phyloP scores from a whole-genome alignment of 805 yeast genomes.

The Schizosaccharomyces osmophilus region DNA sequence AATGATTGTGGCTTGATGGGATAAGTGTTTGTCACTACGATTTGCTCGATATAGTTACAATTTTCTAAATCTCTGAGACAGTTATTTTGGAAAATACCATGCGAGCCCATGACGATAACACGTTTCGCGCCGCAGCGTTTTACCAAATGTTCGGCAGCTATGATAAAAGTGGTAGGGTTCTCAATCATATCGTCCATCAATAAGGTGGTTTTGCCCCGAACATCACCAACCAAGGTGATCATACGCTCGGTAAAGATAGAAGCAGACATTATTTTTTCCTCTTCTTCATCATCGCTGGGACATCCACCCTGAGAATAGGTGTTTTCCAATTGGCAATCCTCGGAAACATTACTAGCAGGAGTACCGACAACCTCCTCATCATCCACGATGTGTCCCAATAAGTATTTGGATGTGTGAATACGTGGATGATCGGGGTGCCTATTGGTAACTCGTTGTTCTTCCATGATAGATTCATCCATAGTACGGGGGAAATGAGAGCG shows the following conservation, averaged over 20 bases:
- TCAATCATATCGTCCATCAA: slow-evolving; percentile 94
- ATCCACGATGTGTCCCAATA: slow-evolving; percentile 89
- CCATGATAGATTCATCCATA: not conserved
- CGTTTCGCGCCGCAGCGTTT: slow-evolving; percentile 87
- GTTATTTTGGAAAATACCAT: slow-evolving; percentile 75
- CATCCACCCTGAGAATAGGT: slow-evolving; percentile 19
- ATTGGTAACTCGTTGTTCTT: not conserved
- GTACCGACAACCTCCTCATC: slow-evolving; percentile 28
- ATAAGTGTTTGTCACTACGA: slow-evolving; percentile 88
- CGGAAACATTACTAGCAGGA: not conserved
- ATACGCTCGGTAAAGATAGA: slow-evolving; percentile 5
- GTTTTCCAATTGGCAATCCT: slow-evolving; percentile 22
- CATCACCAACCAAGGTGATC: slow-evolving; percentile 91
- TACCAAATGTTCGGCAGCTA: slow-evolving; percentile 94
- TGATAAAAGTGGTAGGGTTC: slow-evolving; percentile 75
- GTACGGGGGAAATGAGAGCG: slow-evolving; percentile 13
- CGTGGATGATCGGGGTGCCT: not conserved
- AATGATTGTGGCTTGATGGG: slow-evolving; percentile 47
- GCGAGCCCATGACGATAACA: slow-evolving; percentile 82
- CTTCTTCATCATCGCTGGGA: slow-evolving; percentile 49
- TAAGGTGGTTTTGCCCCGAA: slow-evolving; percentile 71
- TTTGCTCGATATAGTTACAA: slow-evolving; percentile 38
- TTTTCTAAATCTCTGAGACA: slow-evolving; percentile 59
- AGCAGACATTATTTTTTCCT: slow-evolving; percentile 48
- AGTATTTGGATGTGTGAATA: slow-evolving; percentile 88